Percentiles rank a stretch among this genome's conserved stretches.
Evolutionary conservation across 208 protist genomes (phyloP).

Genomic region (Phytomonas sp.): DNA sequence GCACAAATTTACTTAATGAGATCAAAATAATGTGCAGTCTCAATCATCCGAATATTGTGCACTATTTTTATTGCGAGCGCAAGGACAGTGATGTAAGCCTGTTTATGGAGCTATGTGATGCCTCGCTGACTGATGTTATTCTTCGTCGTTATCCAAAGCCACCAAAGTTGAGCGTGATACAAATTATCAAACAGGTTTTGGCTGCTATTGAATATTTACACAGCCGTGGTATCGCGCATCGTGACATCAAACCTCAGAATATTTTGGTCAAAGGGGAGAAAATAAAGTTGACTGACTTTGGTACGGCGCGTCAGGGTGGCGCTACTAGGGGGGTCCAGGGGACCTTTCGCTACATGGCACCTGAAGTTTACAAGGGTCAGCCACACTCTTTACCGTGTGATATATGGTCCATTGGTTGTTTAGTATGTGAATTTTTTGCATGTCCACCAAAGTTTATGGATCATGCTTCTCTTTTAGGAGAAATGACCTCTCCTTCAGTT

Average conservation of each 20-base stretch:
- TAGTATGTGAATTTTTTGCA: constrained; percentile 82
- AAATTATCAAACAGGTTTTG: constrained; percentile 91
- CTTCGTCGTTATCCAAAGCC: constrained; percentile 41
- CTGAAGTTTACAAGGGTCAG: constrained; percentile 83
- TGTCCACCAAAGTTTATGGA: constrained; percentile 80
- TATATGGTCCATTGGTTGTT: constrained; percentile 89
- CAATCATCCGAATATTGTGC: constrained; percentile 89
- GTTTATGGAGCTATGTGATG: constrained; percentile 90
- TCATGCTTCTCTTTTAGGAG: constrained; percentile 38
- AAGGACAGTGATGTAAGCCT: constrained; percentile 81
- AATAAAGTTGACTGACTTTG: constrained; percentile 98
- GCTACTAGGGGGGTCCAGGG: constrained; percentile 69
- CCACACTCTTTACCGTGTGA: constrained; percentile 80
- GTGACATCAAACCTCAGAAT: constrained; percentile 98
- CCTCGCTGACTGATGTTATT: constrained; percentile 78
- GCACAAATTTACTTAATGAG: constrained; percentile 80
- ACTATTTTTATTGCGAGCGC: constrained; percentile 89
- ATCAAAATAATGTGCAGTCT: constrained; percentile 89
- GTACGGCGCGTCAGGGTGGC: constrained; percentile 71
- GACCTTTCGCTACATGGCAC: constrained; percentile 92
- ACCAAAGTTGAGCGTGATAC: constrained; percentile 44
- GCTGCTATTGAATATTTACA: constrained; percentile 96
- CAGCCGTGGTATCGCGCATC: constrained; percentile 95
- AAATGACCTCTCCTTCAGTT: constrained; percentile 36
- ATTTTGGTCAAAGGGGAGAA: constrained; percentile 83